Base-by-base conservation (phyloP, 192 early-diverging fungal genomes). In the Linnemannia exigua region DNA sequence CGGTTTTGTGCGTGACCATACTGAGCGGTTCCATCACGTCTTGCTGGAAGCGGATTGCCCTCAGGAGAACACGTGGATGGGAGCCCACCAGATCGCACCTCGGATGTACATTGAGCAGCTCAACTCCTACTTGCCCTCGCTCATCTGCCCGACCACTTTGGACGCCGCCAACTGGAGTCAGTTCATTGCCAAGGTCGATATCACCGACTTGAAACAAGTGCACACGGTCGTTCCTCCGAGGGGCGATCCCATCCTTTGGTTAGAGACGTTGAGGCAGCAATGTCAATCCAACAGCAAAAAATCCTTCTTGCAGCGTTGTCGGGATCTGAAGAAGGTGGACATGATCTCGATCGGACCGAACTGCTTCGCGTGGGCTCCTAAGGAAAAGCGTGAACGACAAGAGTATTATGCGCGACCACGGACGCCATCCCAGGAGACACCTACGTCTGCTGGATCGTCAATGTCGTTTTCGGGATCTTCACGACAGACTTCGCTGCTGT, bases 1-100 rank as follows among this genome's bases (percentile, higher is more conserved):
- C 12, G 31, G 25, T 35, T 82, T 82, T 72, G 81, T 82, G 5
- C 25, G 54, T 48, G 17, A 22, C 8, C 81, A 82, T 20, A 77
- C 70, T 17, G 22, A 22, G 1, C 52, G 31, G 15, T 77, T 77
- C 70, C 67, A 38, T 0, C 35, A 20, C 8, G 31, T n/a, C 4
- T 61, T 82, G 14, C 28, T 8, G 3, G 36, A 38, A 5, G 74
- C 54, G 15, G 41, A 67, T n/a, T 80, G 79, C n/a, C 79, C 79
- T 38, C 51, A 74, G 28, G 47, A 80, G 8, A 19, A 41, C 12
- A 77, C 37, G 16, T 76, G 81, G 74, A 19, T 5, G 5, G 68
- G 33, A 36, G 7, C 17, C 17, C 41, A 19, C 70, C 70, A 63
- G 41, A 33, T 17, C 52, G 75, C 31, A 19, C 28, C 74, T 17